phyloP scores from a whole-genome alignment of 495 filamentous ascomycete species.

The Aspergillus avenaceus region DNA sequence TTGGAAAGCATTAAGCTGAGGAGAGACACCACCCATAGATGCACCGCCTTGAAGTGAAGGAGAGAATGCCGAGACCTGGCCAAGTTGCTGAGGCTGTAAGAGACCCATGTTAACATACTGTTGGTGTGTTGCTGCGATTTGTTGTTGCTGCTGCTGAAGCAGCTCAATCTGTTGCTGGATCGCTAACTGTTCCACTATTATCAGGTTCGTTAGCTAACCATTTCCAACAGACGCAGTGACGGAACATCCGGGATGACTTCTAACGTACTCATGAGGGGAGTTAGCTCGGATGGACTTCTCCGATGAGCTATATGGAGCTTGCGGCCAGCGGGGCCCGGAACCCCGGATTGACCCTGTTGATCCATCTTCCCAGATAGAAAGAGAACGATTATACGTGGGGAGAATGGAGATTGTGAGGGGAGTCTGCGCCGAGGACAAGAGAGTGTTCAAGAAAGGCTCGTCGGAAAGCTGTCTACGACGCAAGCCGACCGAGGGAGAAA shows the following conservation, averaged over 20 bases:
- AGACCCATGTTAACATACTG: conserved; percentile 98
- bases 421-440: conserved; percentile 9
- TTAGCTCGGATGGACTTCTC: conserved; percentile 95
- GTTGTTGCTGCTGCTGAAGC: conserved; percentile 97
- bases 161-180: conserved; percentile 98
- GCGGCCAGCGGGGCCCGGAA: conserved; percentile 79
- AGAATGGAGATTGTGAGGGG: conserved; percentile 1
- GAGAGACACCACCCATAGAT: conserved; percentile 67
- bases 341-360: conserved; percentile 72
- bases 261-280: conserved; percentile 95
- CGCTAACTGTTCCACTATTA: conserved; percentile 91
- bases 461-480: background rate
- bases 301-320: conserved; percentile 96
- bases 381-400: conserved; percentile 8
- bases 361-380: conserved; percentile 59
- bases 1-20: conserved; percentile 80
- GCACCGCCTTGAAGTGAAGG: conserved; percentile 59
- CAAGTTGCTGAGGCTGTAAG: conserved; percentile 77
- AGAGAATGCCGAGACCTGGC: conserved; percentile 63
- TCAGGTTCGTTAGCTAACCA: conserved; percentile 7
- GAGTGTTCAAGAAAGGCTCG: conserved; percentile 8
- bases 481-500: conserved; percentile 24
- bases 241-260: conserved; percentile 17
- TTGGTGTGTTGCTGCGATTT: conserved; percentile 91
- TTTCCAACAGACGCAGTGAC: background rate